Percentiles rank a stretch among this genome's conserved stretches.
phyloP scores from a whole-genome alignment of 768 basidiomycete genomes.

The Tubosaeta brunneosetosa region DNA sequence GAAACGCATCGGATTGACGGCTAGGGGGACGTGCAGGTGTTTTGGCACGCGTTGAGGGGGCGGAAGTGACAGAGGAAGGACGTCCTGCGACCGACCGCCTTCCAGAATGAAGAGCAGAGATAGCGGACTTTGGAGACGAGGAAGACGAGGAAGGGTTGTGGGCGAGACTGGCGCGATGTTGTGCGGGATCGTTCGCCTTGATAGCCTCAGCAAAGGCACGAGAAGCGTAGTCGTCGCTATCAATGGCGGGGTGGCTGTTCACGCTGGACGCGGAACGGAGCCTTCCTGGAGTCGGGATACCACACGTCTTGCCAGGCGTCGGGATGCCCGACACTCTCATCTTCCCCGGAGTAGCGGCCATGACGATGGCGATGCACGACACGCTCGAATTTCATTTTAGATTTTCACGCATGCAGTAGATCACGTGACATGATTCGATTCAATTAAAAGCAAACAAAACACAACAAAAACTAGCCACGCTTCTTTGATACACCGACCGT shows the following conservation, averaged over 20 bases:
- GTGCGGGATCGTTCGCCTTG: constrained; percentile 74
- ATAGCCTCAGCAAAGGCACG: constrained; percentile 78
- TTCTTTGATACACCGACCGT: constrained; percentile 97
- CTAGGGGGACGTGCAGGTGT: constrained; percentile 59
- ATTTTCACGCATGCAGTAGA: background rate
- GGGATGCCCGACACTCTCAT: constrained; percentile 41
- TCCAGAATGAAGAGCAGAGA: constrained; percentile 40
- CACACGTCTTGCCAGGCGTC: constrained; percentile 41
- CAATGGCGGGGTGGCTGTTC: constrained; percentile 30
- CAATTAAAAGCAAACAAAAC: constrained; percentile 2
- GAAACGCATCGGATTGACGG: constrained; percentile 60
- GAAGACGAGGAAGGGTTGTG: constrained; percentile 40
- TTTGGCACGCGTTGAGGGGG: constrained; percentile 42
- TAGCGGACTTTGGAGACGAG: constrained; percentile 41
- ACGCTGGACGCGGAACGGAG: constrained; percentile 61
- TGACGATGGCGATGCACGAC: constrained; percentile 13
- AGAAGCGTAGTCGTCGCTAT: constrained; percentile 54
- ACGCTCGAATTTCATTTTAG: background rate
- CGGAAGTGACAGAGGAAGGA: constrained; percentile 59
- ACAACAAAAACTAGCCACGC: constrained; percentile 42
- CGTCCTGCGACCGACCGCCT: constrained; percentile 49
- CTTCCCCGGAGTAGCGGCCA: constrained; percentile 44
- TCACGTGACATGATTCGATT: constrained; percentile 22
- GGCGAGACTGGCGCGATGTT: constrained; percentile 48
- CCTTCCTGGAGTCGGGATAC: constrained; percentile 69